Conservation (phyloP, 306 rosid species). For the Cucurbita pepo region DNA sequence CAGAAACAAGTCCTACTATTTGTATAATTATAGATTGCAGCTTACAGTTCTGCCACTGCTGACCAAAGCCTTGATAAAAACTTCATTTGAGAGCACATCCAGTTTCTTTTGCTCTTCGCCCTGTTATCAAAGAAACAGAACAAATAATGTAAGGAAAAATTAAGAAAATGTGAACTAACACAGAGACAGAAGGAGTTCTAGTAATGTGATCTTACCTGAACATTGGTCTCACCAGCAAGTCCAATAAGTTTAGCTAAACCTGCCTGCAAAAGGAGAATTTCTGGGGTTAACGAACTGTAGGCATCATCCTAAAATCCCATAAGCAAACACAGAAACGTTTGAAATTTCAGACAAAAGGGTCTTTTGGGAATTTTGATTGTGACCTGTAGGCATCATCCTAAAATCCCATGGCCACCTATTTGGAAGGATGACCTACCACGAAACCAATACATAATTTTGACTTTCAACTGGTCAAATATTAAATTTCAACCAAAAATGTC, state of each 20-base stretch:
- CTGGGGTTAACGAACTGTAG: background rate
- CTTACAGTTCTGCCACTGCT: constrained; percentile 97
- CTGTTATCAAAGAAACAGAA: constrained; percentile 13
- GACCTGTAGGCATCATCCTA: background rate
- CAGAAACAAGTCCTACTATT: background rate
- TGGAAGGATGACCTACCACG: background rate
- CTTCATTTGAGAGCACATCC: constrained; percentile 93
- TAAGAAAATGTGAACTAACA: background rate
- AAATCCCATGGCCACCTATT: background rate
- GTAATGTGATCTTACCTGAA: constrained; percentile 39
- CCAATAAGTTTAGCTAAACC: constrained; percentile 97
- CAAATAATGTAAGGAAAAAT: background rate
- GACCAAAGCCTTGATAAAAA: constrained; percentile 70
- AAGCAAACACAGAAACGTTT: background rate
- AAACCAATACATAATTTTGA: background rate
- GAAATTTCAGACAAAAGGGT: background rate
- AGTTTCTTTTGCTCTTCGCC: constrained; percentile 98
- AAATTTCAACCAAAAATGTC: background rate
- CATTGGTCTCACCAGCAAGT: constrained; percentile 96
- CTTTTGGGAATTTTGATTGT: background rate
- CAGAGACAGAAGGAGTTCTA: background rate
- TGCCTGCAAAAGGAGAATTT: constrained; percentile 34
- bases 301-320: no score
- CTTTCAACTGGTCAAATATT: background rate
- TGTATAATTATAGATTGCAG: constrained; percentile 2